phyloP scores from a whole-genome alignment of 306 rosid genomes.

The Prunus campanulata region DNA sequence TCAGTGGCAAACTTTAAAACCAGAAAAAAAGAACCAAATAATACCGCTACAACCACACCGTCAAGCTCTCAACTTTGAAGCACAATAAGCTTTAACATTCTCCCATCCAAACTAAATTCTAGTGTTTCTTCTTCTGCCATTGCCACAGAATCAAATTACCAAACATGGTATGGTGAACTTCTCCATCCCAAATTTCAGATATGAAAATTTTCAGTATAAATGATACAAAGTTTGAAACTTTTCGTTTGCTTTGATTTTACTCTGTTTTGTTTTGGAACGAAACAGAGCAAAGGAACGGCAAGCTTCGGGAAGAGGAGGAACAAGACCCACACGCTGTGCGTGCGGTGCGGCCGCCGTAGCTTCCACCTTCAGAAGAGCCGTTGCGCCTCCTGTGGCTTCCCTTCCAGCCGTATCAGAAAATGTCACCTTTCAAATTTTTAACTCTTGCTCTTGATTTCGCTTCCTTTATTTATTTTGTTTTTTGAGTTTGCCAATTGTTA shows the following conservation, averaged over 20 bases:
- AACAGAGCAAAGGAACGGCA: constrained; percentile 25
- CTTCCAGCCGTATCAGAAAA: constrained; percentile 13
- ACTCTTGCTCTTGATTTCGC: no score
- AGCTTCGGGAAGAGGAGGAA: constrained; percentile 26
- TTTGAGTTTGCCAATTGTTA: neutral
- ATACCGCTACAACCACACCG: neutral
- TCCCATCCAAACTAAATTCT: neutral
- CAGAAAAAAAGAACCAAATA: neutral
- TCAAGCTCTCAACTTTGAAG: neutral
- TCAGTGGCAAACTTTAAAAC: neutral
- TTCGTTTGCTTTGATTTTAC: neutral
- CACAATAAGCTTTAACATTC: neutral
- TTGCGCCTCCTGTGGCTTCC: constrained; percentile 15
- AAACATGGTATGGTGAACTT: constrained; percentile 1
- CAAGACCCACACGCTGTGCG: constrained; percentile 23
- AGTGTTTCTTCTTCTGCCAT: neutral
- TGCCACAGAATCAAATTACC: neutral
- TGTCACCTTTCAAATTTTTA: neutral
- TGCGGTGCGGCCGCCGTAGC: constrained; percentile 15
- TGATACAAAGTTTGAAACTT: neutral
- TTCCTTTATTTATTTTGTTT: neutral
- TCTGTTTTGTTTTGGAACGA: neutral
- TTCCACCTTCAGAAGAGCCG: constrained; percentile 29
- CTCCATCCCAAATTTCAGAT: neutral
- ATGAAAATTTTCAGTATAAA: neutral